These are phyloP conservation scores for Periconia sp. DNA, from an alignment of 2,329 filamentous ascomycete species.

Conservation along the genomic window DNA sequence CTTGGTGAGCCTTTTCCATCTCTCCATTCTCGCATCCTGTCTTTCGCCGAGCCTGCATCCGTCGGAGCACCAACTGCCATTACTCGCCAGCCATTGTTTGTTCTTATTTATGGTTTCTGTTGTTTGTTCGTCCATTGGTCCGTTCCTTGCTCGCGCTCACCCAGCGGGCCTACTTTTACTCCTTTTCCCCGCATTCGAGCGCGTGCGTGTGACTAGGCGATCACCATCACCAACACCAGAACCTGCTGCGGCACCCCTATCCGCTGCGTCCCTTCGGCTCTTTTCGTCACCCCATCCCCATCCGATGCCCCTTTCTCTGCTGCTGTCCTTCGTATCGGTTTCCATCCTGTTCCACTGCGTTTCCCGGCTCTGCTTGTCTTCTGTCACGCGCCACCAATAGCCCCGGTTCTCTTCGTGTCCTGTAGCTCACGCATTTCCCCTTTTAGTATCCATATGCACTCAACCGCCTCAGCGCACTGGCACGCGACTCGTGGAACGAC, in stretches of 20 bases:
- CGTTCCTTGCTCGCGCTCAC: background rate
- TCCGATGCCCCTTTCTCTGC: conserved; percentile 20
- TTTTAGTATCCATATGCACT: conserved; percentile 78
- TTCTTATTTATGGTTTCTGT: background rate
- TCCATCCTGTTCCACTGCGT: conserved; percentile 12
- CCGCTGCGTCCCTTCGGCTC: background rate
- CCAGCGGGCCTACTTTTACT: background rate
- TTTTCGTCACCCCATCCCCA: background rate
- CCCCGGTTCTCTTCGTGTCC: conserved; percentile 15
- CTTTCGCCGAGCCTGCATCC: background rate
- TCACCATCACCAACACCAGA: background rate
- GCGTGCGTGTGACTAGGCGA: background rate
- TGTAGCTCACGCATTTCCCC: conserved; percentile 29
- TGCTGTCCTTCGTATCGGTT: conserved; percentile 5
- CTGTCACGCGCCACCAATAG: conserved; percentile 33
- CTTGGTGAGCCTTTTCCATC: conserved; percentile 61
- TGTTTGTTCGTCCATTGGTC: background rate
- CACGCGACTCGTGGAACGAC: conserved; percentile 68
- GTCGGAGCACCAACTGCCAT: background rate
- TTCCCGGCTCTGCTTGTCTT: conserved; percentile 18
- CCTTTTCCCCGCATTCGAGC: conserved; percentile 31
- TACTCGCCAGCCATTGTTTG: background rate
- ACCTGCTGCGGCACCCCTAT: background rate
- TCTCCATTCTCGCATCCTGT: conserved; percentile 15
- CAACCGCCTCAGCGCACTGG: conserved; percentile 62